A percentile compares a stretch with the other conserved stretches of the same genome.
These are phyloP conservation scores for Wickerhamomyces subpelliculosus DNA, from an alignment of 805 yeast species.

Conservation along the genomic window DNA sequence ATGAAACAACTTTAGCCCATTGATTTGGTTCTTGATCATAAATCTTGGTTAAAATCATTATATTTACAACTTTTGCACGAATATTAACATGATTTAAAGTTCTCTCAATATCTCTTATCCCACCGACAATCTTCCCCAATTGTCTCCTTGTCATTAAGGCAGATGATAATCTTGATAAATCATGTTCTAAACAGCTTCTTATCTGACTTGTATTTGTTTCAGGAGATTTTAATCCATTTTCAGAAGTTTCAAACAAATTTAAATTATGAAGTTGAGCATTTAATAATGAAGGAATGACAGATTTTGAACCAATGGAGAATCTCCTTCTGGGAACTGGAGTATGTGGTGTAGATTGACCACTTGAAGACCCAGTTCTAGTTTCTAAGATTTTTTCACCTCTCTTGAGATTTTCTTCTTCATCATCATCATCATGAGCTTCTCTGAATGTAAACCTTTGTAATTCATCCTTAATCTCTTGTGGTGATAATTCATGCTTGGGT, in stretches of 20 bases:
- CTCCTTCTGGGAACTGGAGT: slow-evolving; percentile 2
- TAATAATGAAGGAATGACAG: slow-evolving; percentile 19
- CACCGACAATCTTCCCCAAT: slow-evolving; percentile 19
- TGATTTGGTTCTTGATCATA: slow-evolving; percentile 24
- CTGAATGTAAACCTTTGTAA: slow-evolving; percentile 2
- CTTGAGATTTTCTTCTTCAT: not conserved
- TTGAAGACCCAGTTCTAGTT: slow-evolving; percentile 5
- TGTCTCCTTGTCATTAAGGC: slow-evolving; percentile 22
- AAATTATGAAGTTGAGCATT: slow-evolving; percentile 22
- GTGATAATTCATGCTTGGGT: too few species aligned
- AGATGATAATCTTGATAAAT: slow-evolving; percentile 8
- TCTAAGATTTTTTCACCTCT: slow-evolving; percentile 16
- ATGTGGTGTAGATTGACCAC: slow-evolving; percentile 6
- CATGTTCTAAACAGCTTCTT: slow-evolving; percentile 5
- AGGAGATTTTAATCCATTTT: not conserved
- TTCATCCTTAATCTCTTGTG: not conserved
- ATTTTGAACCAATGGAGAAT: slow-evolving; percentile 17
- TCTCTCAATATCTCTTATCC: slow-evolving; percentile 23
- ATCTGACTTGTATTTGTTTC: not conserved
- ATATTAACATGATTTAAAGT: slow-evolving; percentile 24
- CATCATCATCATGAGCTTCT: slow-evolving; percentile 6
- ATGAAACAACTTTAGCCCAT: slow-evolving; percentile 17
- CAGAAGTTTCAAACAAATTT: slow-evolving; percentile 16
- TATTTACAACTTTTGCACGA: slow-evolving; percentile 16
- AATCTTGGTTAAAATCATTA: slow-evolving; percentile 25